These are phyloP conservation scores for Xylariaceae sp. DNA, from an alignment of 2,329 filamentous ascomycete species.

Conservation along the genomic window DNA sequence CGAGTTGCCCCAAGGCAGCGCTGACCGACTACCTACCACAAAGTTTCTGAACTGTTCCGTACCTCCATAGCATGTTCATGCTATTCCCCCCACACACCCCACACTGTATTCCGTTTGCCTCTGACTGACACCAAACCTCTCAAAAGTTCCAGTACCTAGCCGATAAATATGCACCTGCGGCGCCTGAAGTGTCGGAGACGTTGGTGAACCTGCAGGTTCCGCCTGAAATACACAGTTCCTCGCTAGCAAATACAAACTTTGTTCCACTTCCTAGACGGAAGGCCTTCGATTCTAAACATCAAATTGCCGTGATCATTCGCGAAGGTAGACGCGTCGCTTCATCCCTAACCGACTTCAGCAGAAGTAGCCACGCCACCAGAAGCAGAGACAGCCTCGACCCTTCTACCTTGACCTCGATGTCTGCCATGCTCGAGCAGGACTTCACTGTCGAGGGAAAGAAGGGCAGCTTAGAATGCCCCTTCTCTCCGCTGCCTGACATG, in stretches of 20 bases:
- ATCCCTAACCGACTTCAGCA: conserved; percentile 44
- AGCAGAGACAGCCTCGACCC: conserved; percentile 44
- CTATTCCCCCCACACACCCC: neutral
- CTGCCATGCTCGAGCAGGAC: conserved; percentile 73
- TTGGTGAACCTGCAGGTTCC: conserved; percentile 62
- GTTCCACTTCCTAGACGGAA: conserved; percentile 51
- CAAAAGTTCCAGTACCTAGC: conserved; percentile 57
- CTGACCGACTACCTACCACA: conserved; percentile 54
- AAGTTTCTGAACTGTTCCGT: conserved; percentile 36
- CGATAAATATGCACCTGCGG: conserved; percentile 62
- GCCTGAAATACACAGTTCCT: conserved; percentile 42
- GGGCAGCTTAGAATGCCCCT: conserved; percentile 76
- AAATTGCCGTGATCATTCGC: conserved; percentile 58
- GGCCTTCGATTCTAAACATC: conserved; percentile 44
- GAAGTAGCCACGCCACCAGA: conserved; percentile 45
- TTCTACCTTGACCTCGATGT: conserved; percentile 50
- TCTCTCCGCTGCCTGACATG: conserved; percentile 44
- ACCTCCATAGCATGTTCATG: neutral
- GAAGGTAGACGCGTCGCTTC: conserved; percentile 57
- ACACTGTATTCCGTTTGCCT: neutral
- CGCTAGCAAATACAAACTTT: conserved; percentile 42
- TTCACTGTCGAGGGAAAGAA: conserved; percentile 81
- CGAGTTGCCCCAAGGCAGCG: conserved; percentile 53
- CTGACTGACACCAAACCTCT: conserved; percentile 10
- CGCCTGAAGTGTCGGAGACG: conserved; percentile 61